phyloP scores from a whole-genome alignment of 495 filamentous ascomycete genomes.

The Pyrenula aspistea region DNA sequence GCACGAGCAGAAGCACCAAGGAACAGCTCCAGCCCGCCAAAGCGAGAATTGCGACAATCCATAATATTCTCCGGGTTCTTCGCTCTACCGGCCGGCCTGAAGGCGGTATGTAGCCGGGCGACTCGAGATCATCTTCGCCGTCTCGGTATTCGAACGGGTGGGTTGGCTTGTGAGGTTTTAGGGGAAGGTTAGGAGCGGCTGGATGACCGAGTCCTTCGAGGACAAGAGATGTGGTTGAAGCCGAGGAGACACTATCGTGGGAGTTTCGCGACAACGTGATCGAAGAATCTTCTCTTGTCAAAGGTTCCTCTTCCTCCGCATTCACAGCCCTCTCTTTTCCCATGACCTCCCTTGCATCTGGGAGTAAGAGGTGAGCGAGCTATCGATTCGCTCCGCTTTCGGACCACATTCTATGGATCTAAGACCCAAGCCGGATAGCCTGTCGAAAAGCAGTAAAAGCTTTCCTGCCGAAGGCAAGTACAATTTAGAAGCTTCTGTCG shows the following conservation, averaged over 20 bases:
- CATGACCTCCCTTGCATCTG: not conserved
- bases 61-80: slow-evolving; percentile 51
- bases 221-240: not conserved
- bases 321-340: not conserved
- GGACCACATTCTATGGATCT: not conserved
- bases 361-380: not conserved
- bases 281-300: not conserved
- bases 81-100: slow-evolving; percentile 8
- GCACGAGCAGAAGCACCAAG: slow-evolving; percentile 58
- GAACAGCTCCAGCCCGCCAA: slow-evolving; percentile 71
- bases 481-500: too few relatives aligned
- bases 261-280: not conserved
- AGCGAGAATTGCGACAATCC: slow-evolving; percentile 53
- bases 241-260: not conserved
- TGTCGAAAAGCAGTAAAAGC: too few relatives aligned
- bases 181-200: not conserved
- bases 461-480: too few relatives aligned
- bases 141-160: not conserved
- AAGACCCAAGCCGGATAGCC: too few relatives aligned
- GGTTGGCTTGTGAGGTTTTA: not conserved
- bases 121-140: not conserved
- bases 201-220: not conserved
- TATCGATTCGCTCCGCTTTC: not conserved
- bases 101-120: not conserved
- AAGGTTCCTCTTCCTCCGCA: not conserved